Conservation (phyloP, 2,329 filamentous ascomycete genomes). For the Pseudogymnoascus sp. region DNA sequence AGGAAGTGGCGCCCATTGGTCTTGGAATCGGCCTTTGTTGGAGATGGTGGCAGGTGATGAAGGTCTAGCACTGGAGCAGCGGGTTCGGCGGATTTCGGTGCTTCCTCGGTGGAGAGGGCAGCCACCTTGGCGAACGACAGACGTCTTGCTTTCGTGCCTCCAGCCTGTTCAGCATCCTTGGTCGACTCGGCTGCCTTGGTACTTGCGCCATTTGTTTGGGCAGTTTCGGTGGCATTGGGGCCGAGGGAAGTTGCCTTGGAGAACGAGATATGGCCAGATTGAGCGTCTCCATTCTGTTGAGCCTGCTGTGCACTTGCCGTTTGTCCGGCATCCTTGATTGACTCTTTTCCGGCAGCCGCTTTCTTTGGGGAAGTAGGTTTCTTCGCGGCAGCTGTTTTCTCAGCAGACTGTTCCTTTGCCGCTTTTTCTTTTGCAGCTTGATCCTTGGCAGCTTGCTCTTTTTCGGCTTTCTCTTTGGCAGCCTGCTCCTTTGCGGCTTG, state of each 20-base stretch:
- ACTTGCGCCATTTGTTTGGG: not conserved
- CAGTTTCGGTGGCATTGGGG: not conserved
- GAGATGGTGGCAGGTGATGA: not conserved
- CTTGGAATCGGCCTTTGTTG: slow-evolving; percentile 16
- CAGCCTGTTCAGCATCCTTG: not conserved
- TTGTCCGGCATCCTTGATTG: not conserved
- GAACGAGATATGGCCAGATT: not conserved
- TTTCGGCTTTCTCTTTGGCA: not conserved
- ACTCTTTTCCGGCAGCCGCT: not conserved
- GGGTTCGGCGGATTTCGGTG: slow-evolving; percentile 3
- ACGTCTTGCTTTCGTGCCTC: not conserved
- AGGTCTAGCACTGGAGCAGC: not conserved
- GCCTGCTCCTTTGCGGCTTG: not conserved
- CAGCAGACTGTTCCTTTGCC: too few relatives aligned
- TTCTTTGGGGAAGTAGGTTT: not conserved
- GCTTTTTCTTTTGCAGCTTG: too few relatives aligned
- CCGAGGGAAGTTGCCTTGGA: not conserved
- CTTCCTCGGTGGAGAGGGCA: slow-evolving; percentile 1
- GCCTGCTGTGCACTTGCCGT: not conserved
- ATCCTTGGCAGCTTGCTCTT: not conserved
- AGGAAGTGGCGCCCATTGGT: not conserved
- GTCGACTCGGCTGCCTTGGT: not conserved
- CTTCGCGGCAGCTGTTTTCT: not conserved
- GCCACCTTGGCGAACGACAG: not conserved
- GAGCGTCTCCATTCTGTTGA: not conserved